Base-by-base conservation (phyloP, 257 asterid genomes). In the Nicotiana tabacum region DNA sequence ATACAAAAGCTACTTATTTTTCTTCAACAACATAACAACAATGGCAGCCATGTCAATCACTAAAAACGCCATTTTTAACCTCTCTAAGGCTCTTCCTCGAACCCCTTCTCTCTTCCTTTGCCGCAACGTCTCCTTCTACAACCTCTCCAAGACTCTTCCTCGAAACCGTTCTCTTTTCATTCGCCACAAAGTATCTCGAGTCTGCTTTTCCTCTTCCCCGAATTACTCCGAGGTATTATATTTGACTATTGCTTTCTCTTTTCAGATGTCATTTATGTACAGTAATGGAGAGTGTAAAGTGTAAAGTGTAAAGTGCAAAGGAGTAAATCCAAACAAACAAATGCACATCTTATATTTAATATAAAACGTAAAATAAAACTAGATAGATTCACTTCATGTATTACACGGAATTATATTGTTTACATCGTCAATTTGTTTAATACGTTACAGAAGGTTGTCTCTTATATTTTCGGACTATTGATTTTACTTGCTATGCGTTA, bases 131-230 rank as follows among this genome's bases (percentile, higher is more conserved):
- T 81, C 88, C 24, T 5, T 88, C 61, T 84, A 87, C 76, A 83
- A 64, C 84, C 68, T 91, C 3, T 84, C 91, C 0, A 93, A 83
- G 86, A 81, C 96, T 18, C 27, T 86, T 16, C 83, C 92, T 24
- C 87, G 61, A 62, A 65, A 77, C 51, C 84, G 87, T 2, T 86
- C 92, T 24, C 83, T 82, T 30, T 81, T 85, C 33, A 29, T 83
- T 58, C 88, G 87, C 9, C 86, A 89, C 82, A 88, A 87, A 68
- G 46, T 88, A 24, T 88, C 93, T 30, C 83, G 93, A 56, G 94
- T 94, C 53, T 88, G 85, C 88, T 93, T 95, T 91, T 83, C 94
- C 77, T 85, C 96, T 5, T 91, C 97, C 53, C 55, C 92, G 60
- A 85, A 84, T 57, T 51, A 58, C 55, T 70, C 92, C 17, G 88